These are phyloP conservation scores for Lasiodiplodia gonubiensis DNA, from an alignment of 2,329 filamentous ascomycete species.

Conservation along the genomic window DNA sequence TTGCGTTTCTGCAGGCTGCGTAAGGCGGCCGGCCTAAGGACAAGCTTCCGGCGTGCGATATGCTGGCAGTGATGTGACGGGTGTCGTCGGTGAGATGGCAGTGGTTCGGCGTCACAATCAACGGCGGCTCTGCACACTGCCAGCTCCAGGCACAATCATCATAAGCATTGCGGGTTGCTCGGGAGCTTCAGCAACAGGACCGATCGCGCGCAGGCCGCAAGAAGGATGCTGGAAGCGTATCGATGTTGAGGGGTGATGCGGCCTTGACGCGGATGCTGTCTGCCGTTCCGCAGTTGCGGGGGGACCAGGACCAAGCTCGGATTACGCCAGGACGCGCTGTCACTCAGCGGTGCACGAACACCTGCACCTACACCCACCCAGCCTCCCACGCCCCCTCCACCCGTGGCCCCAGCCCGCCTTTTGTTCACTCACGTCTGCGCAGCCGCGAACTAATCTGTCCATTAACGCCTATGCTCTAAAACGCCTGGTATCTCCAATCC, in stretches of 20 bases:
- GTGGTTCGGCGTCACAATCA: conserved; percentile 25
- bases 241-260: conserved; percentile 23
- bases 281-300: conserved; percentile 27
- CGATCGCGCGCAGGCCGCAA: conserved; percentile 16
- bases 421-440: neutral
- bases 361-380: neutral
- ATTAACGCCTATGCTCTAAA: conserved; percentile 23
- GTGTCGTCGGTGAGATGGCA: conserved; percentile 24
- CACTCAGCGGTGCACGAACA: neutral
- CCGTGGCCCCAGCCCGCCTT: neutral
- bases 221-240: conserved; percentile 22
- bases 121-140: conserved; percentile 29
- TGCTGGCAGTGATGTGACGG: conserved; percentile 26
- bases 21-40: conserved; percentile 12
- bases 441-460: neutral
- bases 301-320: conserved; percentile 24
- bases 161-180: conserved; percentile 27
- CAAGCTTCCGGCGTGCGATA: conserved; percentile 25
- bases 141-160: conserved; percentile 29
- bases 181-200: neutral
- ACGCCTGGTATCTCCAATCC: conserved; percentile 27
- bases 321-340: conserved; percentile 6
- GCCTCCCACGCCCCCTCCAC: neutral
- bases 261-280: conserved; percentile 18
- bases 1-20: neutral